phyloP scores from a whole-genome alignment of 1,139 yeast genomes.

The Eremothecium cymbalariae region DNA sequence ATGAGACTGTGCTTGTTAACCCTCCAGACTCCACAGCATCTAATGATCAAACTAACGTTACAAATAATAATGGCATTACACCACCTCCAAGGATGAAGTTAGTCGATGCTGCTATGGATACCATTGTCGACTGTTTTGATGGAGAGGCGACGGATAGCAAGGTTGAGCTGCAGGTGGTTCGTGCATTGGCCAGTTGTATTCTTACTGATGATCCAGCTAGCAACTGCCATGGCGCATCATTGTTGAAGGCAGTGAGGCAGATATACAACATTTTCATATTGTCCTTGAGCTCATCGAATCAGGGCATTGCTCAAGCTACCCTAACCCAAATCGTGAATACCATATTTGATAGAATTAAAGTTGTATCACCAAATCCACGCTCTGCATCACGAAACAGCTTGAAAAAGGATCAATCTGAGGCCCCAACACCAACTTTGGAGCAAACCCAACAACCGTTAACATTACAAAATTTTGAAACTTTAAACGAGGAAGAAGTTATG shows the following conservation, averaged over 20 bases:
- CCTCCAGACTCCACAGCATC: conserved; percentile 36
- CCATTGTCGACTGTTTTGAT: conserved; percentile 77
- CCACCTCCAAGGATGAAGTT: conserved; percentile 50
- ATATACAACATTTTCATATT: conserved; percentile 86
- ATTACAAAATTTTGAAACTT: conserved; percentile 47
- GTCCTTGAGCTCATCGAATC: conserved; percentile 74
- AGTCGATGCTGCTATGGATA: conserved; percentile 78
- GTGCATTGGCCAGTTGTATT: conserved; percentile 85
- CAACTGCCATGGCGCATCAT: conserved; percentile 85
- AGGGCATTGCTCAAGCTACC: conserved; percentile 92
- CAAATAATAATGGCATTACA: conserved; percentile 36
- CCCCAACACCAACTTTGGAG: conserved; percentile 2
- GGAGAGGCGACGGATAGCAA: conserved; percentile 88
- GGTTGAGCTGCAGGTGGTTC: conserved; percentile 83
- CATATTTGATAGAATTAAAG: conserved; percentile 65
- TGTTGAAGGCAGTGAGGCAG: conserved; percentile 85
- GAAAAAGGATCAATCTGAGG: conserved; percentile 6
- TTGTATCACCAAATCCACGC: conserved; percentile 10
- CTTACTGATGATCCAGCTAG: conserved; percentile 53
- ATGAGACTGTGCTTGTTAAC: conserved; percentile 40
- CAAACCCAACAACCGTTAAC: conserved; percentile 39
- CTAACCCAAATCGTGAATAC: conserved; percentile 84
- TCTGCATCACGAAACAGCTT: conserved; percentile 14
- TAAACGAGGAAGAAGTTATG: conserved; percentile 50
- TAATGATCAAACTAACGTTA: conserved; percentile 27